These are phyloP conservation scores for Mesotaenium endlicherianum DNA, from an alignment of 139 green algal genomes.

Conservation along the genomic window DNA sequence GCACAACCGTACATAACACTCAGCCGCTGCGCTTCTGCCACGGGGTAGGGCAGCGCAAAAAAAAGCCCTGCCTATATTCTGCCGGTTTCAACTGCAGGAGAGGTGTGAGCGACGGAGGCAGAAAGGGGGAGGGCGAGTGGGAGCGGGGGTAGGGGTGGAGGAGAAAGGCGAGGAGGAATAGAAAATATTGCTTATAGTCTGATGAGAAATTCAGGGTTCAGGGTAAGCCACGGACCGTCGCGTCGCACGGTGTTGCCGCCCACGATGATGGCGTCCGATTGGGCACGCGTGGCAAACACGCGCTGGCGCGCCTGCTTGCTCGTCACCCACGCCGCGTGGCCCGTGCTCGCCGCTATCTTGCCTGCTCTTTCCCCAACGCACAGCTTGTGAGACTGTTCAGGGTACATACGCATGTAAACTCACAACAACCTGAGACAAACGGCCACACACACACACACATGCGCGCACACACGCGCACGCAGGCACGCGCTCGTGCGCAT, in stretches of 20 bases:
- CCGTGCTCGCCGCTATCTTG: conserved; percentile 90
- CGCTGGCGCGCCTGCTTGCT: conserved; percentile 60
- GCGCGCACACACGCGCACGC: not conserved
- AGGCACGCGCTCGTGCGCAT: not conserved
- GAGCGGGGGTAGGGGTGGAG: too few species aligned
- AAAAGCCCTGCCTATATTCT: conserved; percentile 55
- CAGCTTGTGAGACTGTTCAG: too few species aligned
- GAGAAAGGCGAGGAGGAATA: too few species aligned
- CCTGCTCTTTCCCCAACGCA: too few species aligned
- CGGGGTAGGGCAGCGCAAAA: not conserved
- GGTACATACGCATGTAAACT: too few species aligned
- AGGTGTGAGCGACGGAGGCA: too few species aligned
- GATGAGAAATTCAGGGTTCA: too few species aligned
- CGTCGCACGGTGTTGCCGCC: conserved; percentile 87
- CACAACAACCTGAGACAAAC: not conserved
- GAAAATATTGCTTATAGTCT: too few species aligned
- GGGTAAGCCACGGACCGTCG: conserved; percentile 69
- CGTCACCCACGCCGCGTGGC: conserved; percentile 94
- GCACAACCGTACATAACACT: not conserved
- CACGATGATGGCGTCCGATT: conserved; percentile 87
- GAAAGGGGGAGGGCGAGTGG: too few species aligned
- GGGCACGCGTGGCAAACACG: conserved; percentile 80
- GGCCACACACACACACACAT: not conserved
- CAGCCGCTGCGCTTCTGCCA: not conserved
- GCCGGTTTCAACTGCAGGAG: too few species aligned